phyloP scores from a whole-genome alignment of 2,329 filamentous ascomycete species.

The Aspergillus sp. region DNA sequence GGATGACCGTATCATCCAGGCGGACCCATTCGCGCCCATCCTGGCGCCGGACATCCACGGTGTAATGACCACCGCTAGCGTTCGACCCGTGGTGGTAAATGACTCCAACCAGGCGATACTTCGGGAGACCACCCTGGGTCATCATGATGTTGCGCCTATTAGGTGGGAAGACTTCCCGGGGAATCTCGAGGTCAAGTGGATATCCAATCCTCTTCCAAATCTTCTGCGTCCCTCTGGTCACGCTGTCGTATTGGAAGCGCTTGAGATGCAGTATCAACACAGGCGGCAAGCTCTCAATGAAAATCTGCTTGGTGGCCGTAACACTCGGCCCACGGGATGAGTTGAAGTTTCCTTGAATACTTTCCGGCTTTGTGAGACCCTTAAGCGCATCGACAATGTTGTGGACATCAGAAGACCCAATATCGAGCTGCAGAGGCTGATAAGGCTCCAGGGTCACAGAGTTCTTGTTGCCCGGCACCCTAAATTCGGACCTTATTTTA shows the following conservation, averaged over 20 bases:
- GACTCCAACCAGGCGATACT: slow-evolving; percentile 77
- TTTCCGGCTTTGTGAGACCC: slow-evolving; percentile 72
- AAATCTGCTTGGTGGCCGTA: slow-evolving; percentile 82
- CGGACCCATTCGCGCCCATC: slow-evolving; percentile 95
- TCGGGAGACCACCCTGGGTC: slow-evolving; percentile 61
- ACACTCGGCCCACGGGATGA: slow-evolving; percentile 67
- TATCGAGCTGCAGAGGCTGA: slow-evolving; percentile 89
- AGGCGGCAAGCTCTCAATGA: slow-evolving; percentile 83
- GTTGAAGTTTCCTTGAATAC: slow-evolving; percentile 73
- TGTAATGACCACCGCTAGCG: slow-evolving; percentile 92
- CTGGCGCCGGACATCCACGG: slow-evolving; percentile 89
- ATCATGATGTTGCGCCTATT: slow-evolving; percentile 59
- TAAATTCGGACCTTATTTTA: slow-evolving; percentile 78
- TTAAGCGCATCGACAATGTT: slow-evolving; percentile 89
- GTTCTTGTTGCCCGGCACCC: slow-evolving; percentile 74
- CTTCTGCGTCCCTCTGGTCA: slow-evolving; percentile 76
- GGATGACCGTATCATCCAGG: slow-evolving; percentile 85
- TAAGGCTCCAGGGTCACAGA: slow-evolving; percentile 91
- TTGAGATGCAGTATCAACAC: slow-evolving; percentile 93
- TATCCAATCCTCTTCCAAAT: slow-evolving; percentile 98
- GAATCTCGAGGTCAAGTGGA: slow-evolving; percentile 86
- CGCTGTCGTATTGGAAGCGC: slow-evolving; percentile 89
- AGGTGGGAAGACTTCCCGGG: slow-evolving; percentile 75
- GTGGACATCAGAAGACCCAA: slow-evolving; percentile 73
- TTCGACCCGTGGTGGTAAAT: slow-evolving; percentile 98